Base-by-base conservation (phyloP, 164 flowering plant genomes). In the Buxus sempervirens region DNA sequence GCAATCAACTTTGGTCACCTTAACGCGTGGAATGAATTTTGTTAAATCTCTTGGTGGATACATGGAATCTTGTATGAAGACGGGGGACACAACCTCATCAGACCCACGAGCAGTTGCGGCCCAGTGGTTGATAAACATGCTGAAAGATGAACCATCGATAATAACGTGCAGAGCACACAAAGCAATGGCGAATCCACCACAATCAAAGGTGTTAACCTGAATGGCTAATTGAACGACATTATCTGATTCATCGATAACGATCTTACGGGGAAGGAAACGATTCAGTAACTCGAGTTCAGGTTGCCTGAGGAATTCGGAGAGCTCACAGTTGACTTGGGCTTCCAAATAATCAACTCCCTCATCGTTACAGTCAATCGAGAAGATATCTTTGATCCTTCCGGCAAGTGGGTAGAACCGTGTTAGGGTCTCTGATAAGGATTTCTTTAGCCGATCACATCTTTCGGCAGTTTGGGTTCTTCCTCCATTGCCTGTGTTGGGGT, bases 291-390 rank as follows among this genome's bases (percentile, higher is more conserved):
- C 19, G 15, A 68, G 21, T 22, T 79, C 76, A 54, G 78, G 76
- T 7, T 65, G 38, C 13, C 26, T 27, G 3, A 82, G 76, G 42
- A 78, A 72, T 0, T 76, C 60, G 1, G 61, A 23, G 7, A 81
- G 70, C 0, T 32, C 1, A 26, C 49, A 23, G 25, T 65, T 54
- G 15, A 74, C 80, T 32, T 54, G 25, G 9, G 84, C 74, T n/a
- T 77, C 82, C 0, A 77, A 51, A 36, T 22, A 84, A n/a, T 64
- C 38, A 36, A 72, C 79, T 4, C 85, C 83, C 0, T 66, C 69
- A 27, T 80, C 85, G 65, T 75, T 79, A 68, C 85, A 80, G 56
- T 77, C 80, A 3, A 82, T 66, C 58, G 9, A 57, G 18, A 54
- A 6, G 19, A 42, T 25, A 23, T 75, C 75, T 38, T 55, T 64